phyloP scores from a whole-genome alignment of 1,139 yeast genomes.

The Tardiomyces depauwii region DNA sequence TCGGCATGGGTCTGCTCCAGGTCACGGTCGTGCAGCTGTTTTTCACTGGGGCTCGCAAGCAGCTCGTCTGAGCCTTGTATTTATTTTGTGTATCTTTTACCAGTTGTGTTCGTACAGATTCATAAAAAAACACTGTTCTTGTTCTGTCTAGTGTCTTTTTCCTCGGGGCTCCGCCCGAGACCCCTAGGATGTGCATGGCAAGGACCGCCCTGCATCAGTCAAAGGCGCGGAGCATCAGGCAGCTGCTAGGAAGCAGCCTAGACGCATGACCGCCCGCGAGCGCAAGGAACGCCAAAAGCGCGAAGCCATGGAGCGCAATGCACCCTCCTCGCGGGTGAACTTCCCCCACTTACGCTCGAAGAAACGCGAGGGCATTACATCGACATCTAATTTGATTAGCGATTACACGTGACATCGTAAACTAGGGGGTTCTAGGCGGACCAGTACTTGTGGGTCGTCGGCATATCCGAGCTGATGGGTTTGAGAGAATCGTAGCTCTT shows the following conservation, averaged over 20 bases:
- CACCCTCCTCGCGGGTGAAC: too few species aligned
- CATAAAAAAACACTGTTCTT: too few species aligned
- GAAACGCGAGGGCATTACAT: too few species aligned
- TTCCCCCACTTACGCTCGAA: too few species aligned
- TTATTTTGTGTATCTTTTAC: not conserved
- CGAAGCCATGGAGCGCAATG: constrained; percentile 19
- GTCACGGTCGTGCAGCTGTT: constrained; percentile 75
- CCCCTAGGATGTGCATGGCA: too few species aligned
- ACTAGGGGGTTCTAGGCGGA: constrained; percentile 29
- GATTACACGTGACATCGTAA: too few species aligned
- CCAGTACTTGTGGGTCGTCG: constrained; percentile 80
- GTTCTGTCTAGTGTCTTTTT: too few species aligned
- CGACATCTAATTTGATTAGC: too few species aligned
- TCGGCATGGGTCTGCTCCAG: constrained; percentile 78
- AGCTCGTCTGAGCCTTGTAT: constrained; percentile 41
- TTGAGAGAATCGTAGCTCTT: constrained; percentile 24
- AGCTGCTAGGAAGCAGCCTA: constrained; percentile 7
- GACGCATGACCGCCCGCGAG: constrained; percentile 18
- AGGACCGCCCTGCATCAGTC: too few species aligned
- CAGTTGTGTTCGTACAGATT: too few species aligned
- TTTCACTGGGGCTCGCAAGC: constrained; percentile 76
- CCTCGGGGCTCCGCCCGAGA: too few species aligned
- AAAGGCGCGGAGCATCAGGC: too few species aligned
- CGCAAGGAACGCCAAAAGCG: constrained; percentile 22
- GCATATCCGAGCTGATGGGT: constrained; percentile 70